Evolutionary conservation across 2,329 filamentous ascomycete genomes (phyloP).

Genomic region (Aspergillus bombycis): DNA sequence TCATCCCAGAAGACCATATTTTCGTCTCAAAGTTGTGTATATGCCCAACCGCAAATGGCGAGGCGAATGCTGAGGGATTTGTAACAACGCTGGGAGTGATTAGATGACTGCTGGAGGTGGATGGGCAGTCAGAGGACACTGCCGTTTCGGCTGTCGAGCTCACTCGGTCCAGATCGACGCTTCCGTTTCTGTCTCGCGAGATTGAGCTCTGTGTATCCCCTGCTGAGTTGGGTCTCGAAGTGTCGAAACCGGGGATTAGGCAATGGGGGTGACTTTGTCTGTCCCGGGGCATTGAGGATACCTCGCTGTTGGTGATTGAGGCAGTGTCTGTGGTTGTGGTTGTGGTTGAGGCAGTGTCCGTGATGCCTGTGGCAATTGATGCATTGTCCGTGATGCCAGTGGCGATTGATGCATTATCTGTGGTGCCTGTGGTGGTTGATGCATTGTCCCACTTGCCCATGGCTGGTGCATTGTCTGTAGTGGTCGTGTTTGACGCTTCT

Average conservation of each 20-base stretch:
- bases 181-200: constrained; percentile 4
- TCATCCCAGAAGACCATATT: constrained; percentile 13
- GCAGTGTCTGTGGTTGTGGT: background rate
- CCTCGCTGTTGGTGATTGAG: background rate
- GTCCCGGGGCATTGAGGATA: background rate
- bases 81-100: background rate
- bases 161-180: constrained; percentile 6
- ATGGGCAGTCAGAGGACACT: constrained; percentile 4
- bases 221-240: constrained; percentile 6
- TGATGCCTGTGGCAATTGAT: background rate
- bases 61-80: background rate
- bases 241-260: background rate
- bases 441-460: background rate
- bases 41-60: constrained; percentile 10
- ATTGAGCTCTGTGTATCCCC: background rate
- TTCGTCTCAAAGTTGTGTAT: constrained; percentile 18
- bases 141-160: background rate
- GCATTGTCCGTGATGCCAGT: background rate
- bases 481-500: background rate
- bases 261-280: background rate
- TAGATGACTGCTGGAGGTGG: constrained; percentile 6
- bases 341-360: background rate
- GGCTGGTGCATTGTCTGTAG: background rate
- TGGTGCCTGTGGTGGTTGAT: background rate
- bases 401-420: background rate